Evolutionary conservation across 352 stramenopile genomes (phyloP), one percentile per base, ranked within the genome.

Genomic region (Phytopythium ostracodes): DNA sequence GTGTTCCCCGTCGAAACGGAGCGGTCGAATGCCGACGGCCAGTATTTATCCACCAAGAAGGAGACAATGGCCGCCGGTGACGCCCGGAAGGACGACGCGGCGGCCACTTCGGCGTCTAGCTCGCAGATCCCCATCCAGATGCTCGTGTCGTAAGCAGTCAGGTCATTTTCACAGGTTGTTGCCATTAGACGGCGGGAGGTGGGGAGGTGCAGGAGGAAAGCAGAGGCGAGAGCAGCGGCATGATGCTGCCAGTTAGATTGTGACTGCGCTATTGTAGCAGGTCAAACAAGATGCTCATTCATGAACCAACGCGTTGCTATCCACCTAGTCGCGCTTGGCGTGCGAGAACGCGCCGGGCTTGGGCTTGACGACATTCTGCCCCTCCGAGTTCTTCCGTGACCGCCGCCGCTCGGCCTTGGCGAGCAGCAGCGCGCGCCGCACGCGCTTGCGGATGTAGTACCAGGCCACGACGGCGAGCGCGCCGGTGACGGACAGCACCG

Each of bases 391-490:
- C 51, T 90, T 90, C 18, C 91, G 75, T 6, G 85, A 94, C 2
- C 89, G 82, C 24, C 92, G 76, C 11, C 94, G 79, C 66, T 98
- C 89, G 7, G 96, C 95, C 73, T 98, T 98, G 49, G 90, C 89
- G 18, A 96, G 75, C 25, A 97, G 73, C 42, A 92, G 76, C 36
- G 79, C 76, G 5, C 79, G 73, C 25, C 87, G 76, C 29, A 98
- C 67, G 7, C 84, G 81, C 64, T 92, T 92, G 33, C 88, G 83
- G 55, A 98, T 80, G 56, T 94, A 86, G 50, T 89, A 86, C 81
- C 90, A 98, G 43, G 73, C 76, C 22, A 96, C 67, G n/a, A 94
- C 66, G 25, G 80, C 74, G 31, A 96, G 58, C 2, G 89, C 62
- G 44, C 70, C 81, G 18, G 88, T 40, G 7, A 98, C 65, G 4